A percentile compares a stretch with the other conserved stretches of the same genome.
Evolutionary conservation across 2,329 filamentous ascomycete genomes (phyloP).

Genomic region (Penicillium sp.): DNA sequence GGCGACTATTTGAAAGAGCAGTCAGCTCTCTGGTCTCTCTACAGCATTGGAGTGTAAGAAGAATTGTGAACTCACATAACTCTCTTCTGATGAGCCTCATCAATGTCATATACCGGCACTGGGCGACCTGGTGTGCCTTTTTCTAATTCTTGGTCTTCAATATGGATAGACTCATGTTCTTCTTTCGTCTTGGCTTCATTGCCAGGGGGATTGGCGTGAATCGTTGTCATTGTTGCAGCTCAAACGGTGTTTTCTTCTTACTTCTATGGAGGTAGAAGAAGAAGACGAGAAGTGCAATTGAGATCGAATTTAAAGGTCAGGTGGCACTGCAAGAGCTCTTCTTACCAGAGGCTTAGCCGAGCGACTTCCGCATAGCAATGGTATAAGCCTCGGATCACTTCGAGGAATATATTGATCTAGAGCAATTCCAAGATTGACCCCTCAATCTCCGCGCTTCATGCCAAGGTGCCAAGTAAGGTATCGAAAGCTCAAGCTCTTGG

Average conservation of each 20-base stretch:
- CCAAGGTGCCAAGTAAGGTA: neutral
- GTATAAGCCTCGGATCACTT: neutral
- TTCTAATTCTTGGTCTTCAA: neutral
- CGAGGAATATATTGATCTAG: neutral
- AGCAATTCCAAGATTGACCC: neutral
- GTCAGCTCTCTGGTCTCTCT: too few species aligned
- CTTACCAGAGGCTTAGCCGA: neutral
- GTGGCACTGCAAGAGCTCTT: neutral
- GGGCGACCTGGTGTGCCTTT: neutral
- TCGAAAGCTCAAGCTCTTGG: neutral
- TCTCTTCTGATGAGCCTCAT: neutral
- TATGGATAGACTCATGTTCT: neutral
- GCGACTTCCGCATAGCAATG: neutral
- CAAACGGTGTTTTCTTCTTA: neutral
- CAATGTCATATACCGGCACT: neutral
- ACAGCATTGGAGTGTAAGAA: neutral
- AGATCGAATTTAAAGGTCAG: neutral
- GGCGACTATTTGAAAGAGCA: slow-evolving; percentile 6
- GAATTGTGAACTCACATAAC: neutral
- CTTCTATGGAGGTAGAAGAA: neutral
- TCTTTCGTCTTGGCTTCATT: neutral
- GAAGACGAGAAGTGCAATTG: neutral
- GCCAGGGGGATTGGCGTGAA: neutral
- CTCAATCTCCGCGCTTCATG: neutral
- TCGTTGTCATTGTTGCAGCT: neutral